phyloP scores from a whole-genome alignment of 2,329 filamentous ascomycete genomes.

The Colletotrichum echinochloae region DNA sequence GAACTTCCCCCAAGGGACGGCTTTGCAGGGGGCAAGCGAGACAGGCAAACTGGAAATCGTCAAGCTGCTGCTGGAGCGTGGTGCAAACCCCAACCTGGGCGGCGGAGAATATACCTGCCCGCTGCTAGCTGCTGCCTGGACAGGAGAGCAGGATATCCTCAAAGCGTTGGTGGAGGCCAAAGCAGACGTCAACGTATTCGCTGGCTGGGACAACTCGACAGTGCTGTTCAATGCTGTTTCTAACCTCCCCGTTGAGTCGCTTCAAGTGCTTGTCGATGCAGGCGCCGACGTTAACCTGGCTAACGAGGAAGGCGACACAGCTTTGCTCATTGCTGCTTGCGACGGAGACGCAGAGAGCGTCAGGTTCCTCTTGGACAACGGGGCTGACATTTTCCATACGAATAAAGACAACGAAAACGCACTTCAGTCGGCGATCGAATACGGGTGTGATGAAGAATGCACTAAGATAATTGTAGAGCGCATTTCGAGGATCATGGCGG shows the following conservation, averaged over 20 bases:
- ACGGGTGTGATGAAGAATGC: slow-evolving; percentile 45
- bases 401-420: slow-evolving; percentile 48
- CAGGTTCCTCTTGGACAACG: slow-evolving; percentile 50
- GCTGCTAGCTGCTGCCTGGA: slow-evolving; percentile 52
- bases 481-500: slow-evolving; percentile 47
- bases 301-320: slow-evolving; percentile 52
- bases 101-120: slow-evolving; percentile 50
- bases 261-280: slow-evolving; percentile 50
- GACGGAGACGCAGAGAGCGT: slow-evolving; percentile 50
- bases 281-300: slow-evolving; percentile 54
- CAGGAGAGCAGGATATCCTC: slow-evolving; percentile 51
- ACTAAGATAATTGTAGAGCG: slow-evolving; percentile 48
- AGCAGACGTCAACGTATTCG: slow-evolving; percentile 52
- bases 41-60: slow-evolving; percentile 52
- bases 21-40: slow-evolving; percentile 55
- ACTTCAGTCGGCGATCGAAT: slow-evolving; percentile 46
- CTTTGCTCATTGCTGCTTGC: slow-evolving; percentile 52
- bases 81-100: slow-evolving; percentile 53
- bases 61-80: slow-evolving; percentile 51
- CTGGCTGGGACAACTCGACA: slow-evolving; percentile 50
- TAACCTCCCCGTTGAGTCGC: slow-evolving; percentile 48
- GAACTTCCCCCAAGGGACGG: slow-evolving; percentile 47
- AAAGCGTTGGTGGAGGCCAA: slow-evolving; percentile 50
- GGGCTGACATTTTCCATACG: slow-evolving; percentile 51
- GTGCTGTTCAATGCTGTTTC: slow-evolving; percentile 53